A percentile compares a stretch with the other conserved stretches of the same genome.
These are phyloP conservation scores for Lathyrus sativus DNA, from an alignment of 306 rosid genomes.

Conservation along the genomic window DNA sequence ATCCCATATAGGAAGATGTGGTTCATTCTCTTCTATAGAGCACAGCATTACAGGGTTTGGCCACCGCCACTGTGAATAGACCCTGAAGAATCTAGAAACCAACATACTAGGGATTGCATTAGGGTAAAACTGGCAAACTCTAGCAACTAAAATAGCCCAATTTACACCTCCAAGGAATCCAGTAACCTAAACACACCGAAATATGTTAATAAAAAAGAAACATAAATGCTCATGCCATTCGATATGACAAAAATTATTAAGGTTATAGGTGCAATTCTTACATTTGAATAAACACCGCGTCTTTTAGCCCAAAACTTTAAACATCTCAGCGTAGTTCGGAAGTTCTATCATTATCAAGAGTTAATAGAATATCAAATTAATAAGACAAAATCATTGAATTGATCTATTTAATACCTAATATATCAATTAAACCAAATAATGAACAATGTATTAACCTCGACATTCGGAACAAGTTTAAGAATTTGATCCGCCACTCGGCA, in stretches of 20 bases:
- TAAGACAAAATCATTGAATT: constrained; percentile 32
- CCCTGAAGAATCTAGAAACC: constrained; percentile 96
- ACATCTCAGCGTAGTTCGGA: constrained; percentile 81
- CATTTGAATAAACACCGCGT: constrained; percentile 98
- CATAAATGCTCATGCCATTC: constrained; percentile 7
- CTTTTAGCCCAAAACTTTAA: constrained; percentile 95
- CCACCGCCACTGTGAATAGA: constrained; percentile 99
- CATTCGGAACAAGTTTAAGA: constrained; percentile 92
- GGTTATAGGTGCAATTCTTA: constrained; percentile 45
- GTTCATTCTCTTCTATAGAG: constrained; percentile 87
- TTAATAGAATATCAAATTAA: constrained; percentile 40
- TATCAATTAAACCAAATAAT: constrained; percentile 27
- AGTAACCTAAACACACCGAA: constrained; percentile 65
- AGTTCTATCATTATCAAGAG: constrained; percentile 64
- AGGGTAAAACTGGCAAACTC: constrained; percentile 96
- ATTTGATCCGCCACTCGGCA: constrained; percentile 98
- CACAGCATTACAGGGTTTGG: constrained; percentile 98
- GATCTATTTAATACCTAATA: constrained; percentile 5
- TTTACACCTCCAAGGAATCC: constrained; percentile 99
- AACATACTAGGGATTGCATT: constrained; percentile 97
- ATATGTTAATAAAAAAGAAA: constrained; percentile 20
- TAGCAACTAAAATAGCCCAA: constrained; percentile 97
- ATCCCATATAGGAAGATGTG: constrained; percentile 91
- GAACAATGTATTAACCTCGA: constrained; percentile 64
- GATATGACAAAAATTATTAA: constrained; percentile 5